A percentile compares a stretch with the other conserved stretches of the same genome.
Conservation (phyloP, 805 yeast species). For the Yamadazyma endophytica region DNA sequence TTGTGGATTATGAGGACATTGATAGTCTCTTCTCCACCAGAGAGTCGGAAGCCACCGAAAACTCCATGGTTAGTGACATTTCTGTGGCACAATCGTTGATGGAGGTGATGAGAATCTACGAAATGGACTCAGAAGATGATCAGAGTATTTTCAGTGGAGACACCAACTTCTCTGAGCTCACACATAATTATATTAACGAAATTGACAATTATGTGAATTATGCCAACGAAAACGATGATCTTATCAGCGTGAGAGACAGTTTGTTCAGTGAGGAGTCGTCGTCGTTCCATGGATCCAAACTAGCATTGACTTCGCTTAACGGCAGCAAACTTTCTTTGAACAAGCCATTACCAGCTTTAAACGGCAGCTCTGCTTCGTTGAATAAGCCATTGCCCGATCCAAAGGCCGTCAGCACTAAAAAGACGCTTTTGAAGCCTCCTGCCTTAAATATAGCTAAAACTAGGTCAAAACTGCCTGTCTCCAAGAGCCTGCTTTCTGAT, state of each 20-base stretch:
- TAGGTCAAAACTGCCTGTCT: no score
- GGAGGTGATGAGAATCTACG: constrained; percentile 7
- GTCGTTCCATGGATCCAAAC: no score
- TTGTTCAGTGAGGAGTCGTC: constrained; percentile 6
- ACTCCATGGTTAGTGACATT: no score
- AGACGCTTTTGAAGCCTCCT: no score
- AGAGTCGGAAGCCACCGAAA: constrained; percentile 5
- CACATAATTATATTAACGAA: constrained; percentile 7
- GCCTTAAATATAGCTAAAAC: no score
- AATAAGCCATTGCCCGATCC: no score
- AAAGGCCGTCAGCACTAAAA: no score
- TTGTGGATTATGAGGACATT: no score
- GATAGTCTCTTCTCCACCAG: constrained; percentile 6
- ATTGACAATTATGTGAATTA: constrained; percentile 2
- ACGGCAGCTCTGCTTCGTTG: no score
- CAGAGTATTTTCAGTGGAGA: constrained; percentile 3
- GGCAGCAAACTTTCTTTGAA: background rate
- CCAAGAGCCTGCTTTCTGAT: no score
- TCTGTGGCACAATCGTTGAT: constrained; percentile 5
- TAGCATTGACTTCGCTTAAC: background rate
- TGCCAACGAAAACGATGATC: constrained; percentile 1
- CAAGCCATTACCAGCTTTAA: background rate
- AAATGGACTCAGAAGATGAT: constrained; percentile 1
- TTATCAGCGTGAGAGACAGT: constrained; percentile 6
- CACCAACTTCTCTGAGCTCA: constrained; percentile 2